phyloP scores from a whole-genome alignment of 78 protist genomes.

The Blattamonas nauphoetae region DNA sequence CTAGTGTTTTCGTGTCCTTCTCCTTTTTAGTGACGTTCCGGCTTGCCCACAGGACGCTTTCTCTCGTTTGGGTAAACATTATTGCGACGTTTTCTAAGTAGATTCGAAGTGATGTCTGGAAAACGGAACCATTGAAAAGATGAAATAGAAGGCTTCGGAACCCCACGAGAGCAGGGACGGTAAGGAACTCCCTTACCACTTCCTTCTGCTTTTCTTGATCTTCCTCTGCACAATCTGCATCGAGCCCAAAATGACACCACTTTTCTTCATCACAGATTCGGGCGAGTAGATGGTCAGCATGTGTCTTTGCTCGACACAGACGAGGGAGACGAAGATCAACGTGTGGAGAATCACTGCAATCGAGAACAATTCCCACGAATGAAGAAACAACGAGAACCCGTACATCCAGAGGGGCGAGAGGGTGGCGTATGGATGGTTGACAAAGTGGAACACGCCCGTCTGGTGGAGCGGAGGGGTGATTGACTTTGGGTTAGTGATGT shows the following conservation, averaged over 20 bases:
- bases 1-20: too few species aligned
- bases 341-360: not conserved
- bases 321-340: not conserved
- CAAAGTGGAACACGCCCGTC: not conserved
- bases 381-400: not conserved
- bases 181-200: too few species aligned
- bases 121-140: too few species aligned
- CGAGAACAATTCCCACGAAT: not conserved
- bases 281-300: not conserved
- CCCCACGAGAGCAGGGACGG: too few species aligned
- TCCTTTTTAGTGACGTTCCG: too few species aligned
- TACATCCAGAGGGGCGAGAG: constrained; percentile 6
- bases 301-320: not conserved
- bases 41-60: too few species aligned
- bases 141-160: too few species aligned
- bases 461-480: not conserved
- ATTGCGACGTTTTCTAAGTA: too few species aligned
- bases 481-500: not conserved
- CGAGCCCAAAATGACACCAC: not conserved
- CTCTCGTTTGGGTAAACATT: too few species aligned
- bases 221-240: not conserved
- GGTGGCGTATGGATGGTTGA: constrained; percentile 1
- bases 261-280: not conserved
- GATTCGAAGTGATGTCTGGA: too few species aligned
- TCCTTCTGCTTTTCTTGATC: too few species aligned